Percentiles rank a stretch among this genome's conserved stretches.
Evolutionary conservation across 2,329 filamentous ascomycete genomes (phyloP).

Genomic region (Rutstroemia sp.): DNA sequence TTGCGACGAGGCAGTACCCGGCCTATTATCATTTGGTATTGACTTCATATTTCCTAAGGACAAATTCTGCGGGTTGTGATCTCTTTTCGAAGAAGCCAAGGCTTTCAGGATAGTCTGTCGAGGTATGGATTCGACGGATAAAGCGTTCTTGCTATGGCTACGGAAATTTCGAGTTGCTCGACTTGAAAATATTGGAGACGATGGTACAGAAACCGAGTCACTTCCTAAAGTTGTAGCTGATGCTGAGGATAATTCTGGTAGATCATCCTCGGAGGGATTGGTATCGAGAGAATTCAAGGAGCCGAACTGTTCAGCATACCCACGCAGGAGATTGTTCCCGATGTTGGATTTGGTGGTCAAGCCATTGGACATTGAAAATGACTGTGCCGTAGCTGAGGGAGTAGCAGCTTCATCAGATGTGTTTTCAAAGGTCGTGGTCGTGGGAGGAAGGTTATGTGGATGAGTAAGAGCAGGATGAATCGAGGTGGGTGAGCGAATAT

Average conservation of each 20-base stretch:
- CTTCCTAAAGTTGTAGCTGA: slow-evolving; percentile 26
- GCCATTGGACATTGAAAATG: slow-evolving; percentile 23
- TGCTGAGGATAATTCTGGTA: slow-evolving; percentile 16
- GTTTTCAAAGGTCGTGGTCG: slow-evolving; percentile 10
- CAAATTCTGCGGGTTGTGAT: slow-evolving; percentile 43
- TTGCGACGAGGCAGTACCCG: slow-evolving; percentile 37
- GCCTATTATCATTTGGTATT: slow-evolving; percentile 16
- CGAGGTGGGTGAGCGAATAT: slow-evolving; percentile 38
- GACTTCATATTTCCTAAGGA: slow-evolving; percentile 6
- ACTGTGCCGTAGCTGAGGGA: slow-evolving; percentile 13
- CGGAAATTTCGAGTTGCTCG: slow-evolving; percentile 16
- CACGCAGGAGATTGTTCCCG: slow-evolving; percentile 35
- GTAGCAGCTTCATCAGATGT: slow-evolving; percentile 23
- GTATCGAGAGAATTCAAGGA: slow-evolving; percentile 29
- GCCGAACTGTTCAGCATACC: slow-evolving; percentile 36
- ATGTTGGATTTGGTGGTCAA: slow-evolving; percentile 24
- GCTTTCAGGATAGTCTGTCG: slow-evolving; percentile 80
- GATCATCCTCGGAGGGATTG: slow-evolving; percentile 22
- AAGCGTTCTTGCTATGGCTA: slow-evolving; percentile 26
- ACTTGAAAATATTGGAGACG: slow-evolving; percentile 22
- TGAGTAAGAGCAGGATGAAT: slow-evolving; percentile 45
- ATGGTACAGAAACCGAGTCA: slow-evolving; percentile 22
- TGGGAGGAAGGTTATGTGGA: slow-evolving; percentile 13
- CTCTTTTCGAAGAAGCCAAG: slow-evolving; percentile 58
- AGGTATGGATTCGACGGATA: slow-evolving; percentile 43